Evolutionary conservation across 768 basidiomycete species (phyloP).

Genomic region (Lepiota brunneoincarnata): DNA sequence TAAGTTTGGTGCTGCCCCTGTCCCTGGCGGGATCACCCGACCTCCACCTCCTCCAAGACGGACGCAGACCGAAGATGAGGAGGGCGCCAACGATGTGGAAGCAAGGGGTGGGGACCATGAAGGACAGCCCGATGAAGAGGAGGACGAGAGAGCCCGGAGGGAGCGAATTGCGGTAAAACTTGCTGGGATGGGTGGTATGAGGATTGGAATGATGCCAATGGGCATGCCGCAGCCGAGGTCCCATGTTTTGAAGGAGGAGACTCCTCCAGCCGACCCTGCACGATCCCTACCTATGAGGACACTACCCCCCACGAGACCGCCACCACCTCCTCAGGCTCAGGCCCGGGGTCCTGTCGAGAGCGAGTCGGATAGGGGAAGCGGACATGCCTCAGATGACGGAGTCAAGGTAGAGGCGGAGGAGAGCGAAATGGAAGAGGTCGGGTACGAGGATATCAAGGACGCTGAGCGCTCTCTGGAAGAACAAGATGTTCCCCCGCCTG

Average conservation of each 20-base stretch:
- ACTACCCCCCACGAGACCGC: slow-evolving; percentile 6
- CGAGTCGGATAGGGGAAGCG: slow-evolving; percentile 47
- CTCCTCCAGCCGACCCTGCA: slow-evolving; percentile 12
- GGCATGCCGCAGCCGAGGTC: slow-evolving; percentile 31
- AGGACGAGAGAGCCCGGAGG: slow-evolving; percentile 59
- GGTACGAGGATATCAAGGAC: slow-evolving; percentile 51
- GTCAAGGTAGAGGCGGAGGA: slow-evolving; percentile 69
- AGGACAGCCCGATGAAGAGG: slow-evolving; percentile 42
- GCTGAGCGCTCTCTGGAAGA: slow-evolving; percentile 32
- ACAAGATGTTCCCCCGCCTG: slow-evolving; percentile 45
- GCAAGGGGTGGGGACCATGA: slow-evolving; percentile 23
- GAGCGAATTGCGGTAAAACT: slow-evolving; percentile 53
- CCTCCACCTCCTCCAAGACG: slow-evolving; percentile 34
- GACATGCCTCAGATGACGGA: slow-evolving; percentile 51
- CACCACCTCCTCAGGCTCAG: slow-evolving; percentile 24
- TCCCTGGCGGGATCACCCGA: background rate
- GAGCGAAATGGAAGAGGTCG: slow-evolving; percentile 69
- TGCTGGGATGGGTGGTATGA: slow-evolving; percentile 55
- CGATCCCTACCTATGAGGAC: slow-evolving; percentile 17
- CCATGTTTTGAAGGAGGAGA: slow-evolving; percentile 22
- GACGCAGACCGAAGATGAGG: slow-evolving; percentile 12
- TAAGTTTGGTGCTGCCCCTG: slow-evolving; percentile 64
- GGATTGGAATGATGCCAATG: slow-evolving; percentile 55
- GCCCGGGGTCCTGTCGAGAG: slow-evolving; percentile 19
- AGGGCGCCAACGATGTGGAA: slow-evolving; percentile 15